These are phyloP conservation scores for Thuidium tamariscinum DNA, from an alignment of 225 moss, liverwort and hornwort genomes.

Conservation along the genomic window DNA sequence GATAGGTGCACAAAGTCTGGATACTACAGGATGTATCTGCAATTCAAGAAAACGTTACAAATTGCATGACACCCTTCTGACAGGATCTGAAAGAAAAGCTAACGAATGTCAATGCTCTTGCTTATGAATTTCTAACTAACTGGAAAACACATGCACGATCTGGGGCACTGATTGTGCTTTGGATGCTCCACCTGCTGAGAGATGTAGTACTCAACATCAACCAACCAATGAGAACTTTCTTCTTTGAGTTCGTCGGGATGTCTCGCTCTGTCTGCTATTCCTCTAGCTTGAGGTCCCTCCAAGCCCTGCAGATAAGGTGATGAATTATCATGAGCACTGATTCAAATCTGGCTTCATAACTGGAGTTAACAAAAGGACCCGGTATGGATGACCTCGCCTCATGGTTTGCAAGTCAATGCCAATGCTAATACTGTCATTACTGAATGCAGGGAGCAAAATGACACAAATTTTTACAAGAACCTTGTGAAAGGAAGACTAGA, in stretches of 20 bases:
- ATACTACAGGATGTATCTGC: conserved; percentile 94
- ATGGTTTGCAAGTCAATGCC: background rate
- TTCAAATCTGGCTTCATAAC: background rate
- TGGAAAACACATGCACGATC: background rate
- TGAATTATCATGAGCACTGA: background rate
- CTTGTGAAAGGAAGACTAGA: background rate
- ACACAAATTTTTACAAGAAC: background rate
- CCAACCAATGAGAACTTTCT: conserved; percentile 48
- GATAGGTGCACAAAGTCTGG: conserved; percentile 85
- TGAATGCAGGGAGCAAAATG: background rate
- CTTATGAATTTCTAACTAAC: background rate
- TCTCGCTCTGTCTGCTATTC: conserved; percentile 90
- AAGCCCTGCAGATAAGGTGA: conserved; percentile 37
- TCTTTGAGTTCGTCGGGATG: conserved; percentile 97
- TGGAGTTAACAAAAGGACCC: background rate
- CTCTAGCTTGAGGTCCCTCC: conserved; percentile 30
- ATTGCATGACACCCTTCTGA: background rate
- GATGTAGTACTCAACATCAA: conserved; percentile 95
- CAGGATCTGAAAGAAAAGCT: background rate
- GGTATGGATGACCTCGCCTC: background rate
- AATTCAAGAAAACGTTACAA: background rate
- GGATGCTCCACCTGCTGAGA: conserved; percentile 68
- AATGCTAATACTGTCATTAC: background rate
- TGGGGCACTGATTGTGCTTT: background rate
- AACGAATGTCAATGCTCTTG: background rate